phyloP scores from a whole-genome alignment of 257 asterid genomes.

The Schizonepeta tenuifolia region DNA sequence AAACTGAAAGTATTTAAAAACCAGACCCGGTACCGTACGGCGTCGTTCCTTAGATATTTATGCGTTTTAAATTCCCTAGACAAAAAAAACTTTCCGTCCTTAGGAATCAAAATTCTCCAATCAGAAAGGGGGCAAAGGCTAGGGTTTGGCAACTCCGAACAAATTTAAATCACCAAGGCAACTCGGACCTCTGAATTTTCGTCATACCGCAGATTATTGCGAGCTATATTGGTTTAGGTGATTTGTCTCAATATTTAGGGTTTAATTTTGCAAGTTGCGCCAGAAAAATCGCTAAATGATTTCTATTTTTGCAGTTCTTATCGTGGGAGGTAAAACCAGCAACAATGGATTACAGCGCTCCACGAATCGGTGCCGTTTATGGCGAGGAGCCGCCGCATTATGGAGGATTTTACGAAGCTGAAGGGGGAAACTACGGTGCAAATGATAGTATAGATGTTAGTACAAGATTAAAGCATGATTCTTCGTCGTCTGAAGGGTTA shows the following conservation, averaged over 20 bases:
- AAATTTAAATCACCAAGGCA: background rate
- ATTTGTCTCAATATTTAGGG: background rate
- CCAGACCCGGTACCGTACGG: too few species aligned
- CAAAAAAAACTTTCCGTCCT: background rate
- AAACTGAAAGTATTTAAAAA: too few species aligned
- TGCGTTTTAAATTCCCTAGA: too few species aligned
- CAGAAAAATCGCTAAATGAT: background rate
- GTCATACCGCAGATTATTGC: background rate
- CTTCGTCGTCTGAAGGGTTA: constrained; percentile 98
- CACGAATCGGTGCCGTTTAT: constrained; percentile 60
- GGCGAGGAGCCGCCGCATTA: constrained; percentile 67
- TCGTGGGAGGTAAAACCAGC: background rate
- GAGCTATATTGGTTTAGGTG: background rate
- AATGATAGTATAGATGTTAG: constrained; percentile 79
- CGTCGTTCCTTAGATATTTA: too few species aligned
- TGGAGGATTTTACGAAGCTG: constrained; percentile 67
- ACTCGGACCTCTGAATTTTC: background rate
- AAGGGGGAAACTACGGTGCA: constrained; percentile 64
- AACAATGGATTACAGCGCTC: constrained; percentile 78
- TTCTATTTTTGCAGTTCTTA: background rate
- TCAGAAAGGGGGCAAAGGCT: constrained; percentile 16
- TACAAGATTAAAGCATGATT: constrained; percentile 87
- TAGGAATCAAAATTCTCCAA: background rate
- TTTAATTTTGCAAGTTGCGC: background rate
- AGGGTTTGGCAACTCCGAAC: constrained; percentile 12